Percentiles rank a stretch among this genome's conserved stretches.
Conservation (phyloP, 441 rosid species). For the Aquilaria agallochum region DNA sequence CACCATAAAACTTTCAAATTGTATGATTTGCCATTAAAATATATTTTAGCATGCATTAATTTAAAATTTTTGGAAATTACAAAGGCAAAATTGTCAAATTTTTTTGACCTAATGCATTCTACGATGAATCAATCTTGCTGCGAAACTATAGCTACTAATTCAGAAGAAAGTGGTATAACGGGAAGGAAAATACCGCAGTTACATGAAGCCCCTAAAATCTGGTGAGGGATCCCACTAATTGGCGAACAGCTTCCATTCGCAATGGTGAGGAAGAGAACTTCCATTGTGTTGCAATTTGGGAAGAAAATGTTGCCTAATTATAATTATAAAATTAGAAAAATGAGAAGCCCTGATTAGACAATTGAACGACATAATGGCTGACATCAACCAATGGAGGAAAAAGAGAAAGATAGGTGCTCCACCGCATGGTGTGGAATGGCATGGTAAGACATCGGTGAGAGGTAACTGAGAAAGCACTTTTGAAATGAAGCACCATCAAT, state of each 20-base stretch:
- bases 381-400: no score
- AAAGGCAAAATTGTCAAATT: no score
- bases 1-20: not conserved
- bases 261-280: conserved; percentile 31
- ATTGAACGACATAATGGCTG: no score
- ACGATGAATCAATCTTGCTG: not conserved
- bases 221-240: conserved; percentile 62
- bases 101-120: not conserved
- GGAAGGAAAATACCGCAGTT: conserved; percentile 27
- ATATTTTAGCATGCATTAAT: no score
- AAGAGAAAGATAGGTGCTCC: no score
- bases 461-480: not conserved
- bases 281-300: conserved; percentile 23
- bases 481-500: not conserved
- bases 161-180: not conserved
- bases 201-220: not conserved
- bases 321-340: no score
- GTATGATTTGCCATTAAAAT: not conserved
- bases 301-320: no score
- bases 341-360: no score
- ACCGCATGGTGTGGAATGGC: not conserved
- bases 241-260: conserved; percentile 52
- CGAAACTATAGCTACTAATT: not conserved
- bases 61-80: no score
- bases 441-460: not conserved